Evolutionary conservation across 371 early-diverging fungal species (phyloP), one percentile per base, ranked within the genome.

Genomic region (Mucor velutinosus): DNA sequence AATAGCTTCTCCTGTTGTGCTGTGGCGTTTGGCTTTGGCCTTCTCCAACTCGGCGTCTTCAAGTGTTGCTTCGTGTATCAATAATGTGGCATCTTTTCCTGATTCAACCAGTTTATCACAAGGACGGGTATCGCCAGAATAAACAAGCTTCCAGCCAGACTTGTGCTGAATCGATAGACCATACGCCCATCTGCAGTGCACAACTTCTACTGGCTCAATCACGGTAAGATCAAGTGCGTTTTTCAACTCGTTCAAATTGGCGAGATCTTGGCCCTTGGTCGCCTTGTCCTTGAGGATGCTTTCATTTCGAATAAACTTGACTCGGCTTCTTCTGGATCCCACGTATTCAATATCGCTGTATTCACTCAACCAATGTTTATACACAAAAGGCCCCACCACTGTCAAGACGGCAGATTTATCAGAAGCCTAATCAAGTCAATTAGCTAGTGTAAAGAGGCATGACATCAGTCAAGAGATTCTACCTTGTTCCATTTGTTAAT

Each of bases 111-210:
- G 83, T 23, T 84, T 82, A 19, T 84, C 61, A 69, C 92, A 91
- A 17, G 99, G 99, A 17, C 96, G 89, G 27, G 98, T 96, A 78
- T 99, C 99, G 30, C 99, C 99, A 3, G 99, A 98, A 76, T 95
- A 97, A 27, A 90, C 90, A 58, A 91, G 62, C 66, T 89, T 90
- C 88, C 89, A 91, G 1, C 90, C 90, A 17, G 82, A 80, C 51
- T 64, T 60, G 60, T 91, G 90, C 10, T 86, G 82, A 60, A 94
- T 60, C 23, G 90, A 86, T 62, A 95, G 66, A 7, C 93, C 95
- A 70, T 91, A 95, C 6, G 95, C 88, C 82, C 80, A 87, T 12
- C 88, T 84, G 69, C 95, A 95, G 68, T 96, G 97, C 41, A 90
- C 77, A 10, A 94, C 97, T 37, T 85, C 84, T 17, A 92, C 90